A percentile compares a stretch with the other conserved stretches of the same genome.
These are phyloP conservation scores for Zasmidium angulare DNA, from an alignment of 2,329 filamentous ascomycete genomes.

Conservation along the genomic window DNA sequence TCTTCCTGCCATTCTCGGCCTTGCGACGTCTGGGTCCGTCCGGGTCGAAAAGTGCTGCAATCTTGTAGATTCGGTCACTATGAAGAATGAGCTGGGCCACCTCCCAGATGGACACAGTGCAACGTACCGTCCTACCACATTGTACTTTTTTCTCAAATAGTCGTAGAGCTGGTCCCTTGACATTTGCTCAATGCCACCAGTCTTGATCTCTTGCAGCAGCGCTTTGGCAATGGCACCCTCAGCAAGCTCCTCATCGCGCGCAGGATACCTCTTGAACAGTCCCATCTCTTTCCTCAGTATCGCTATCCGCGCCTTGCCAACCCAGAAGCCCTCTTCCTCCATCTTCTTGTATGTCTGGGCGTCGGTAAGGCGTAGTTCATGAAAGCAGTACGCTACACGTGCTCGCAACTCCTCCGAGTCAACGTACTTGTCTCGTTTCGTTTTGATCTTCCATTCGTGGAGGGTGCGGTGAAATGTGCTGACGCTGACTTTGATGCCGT, in stretches of 20 bases:
- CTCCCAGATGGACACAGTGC: too few species aligned
- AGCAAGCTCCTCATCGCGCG: neutral
- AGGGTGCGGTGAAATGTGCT: neutral
- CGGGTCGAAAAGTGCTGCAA: constrained; percentile 2
- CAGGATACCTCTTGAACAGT: constrained; percentile 1
- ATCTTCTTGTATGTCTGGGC: neutral
- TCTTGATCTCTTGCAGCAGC: constrained; percentile 1
- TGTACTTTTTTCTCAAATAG: constrained; percentile 3
- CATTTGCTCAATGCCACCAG: neutral
- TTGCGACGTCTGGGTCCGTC: neutral
- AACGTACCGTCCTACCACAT: constrained; percentile 3
- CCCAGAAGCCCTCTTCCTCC: neutral
- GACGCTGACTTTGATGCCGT: neutral
- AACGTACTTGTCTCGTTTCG: neutral
- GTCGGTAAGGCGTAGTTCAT: neutral
- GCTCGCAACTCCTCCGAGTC: neutral
- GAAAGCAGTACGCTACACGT: neutral
- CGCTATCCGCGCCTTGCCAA: neutral
- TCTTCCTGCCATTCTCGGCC: neutral
- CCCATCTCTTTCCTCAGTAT: neutral
- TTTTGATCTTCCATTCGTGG: constrained; percentile 1
- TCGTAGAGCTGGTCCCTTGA: constrained; percentile 1
- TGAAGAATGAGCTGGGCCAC: neutral
- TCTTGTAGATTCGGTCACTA: constrained; percentile 6
- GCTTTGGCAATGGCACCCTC: neutral